Conservation (phyloP, 2,329 filamentous ascomycete species). For the Hymenoscyphus linearis region DNA sequence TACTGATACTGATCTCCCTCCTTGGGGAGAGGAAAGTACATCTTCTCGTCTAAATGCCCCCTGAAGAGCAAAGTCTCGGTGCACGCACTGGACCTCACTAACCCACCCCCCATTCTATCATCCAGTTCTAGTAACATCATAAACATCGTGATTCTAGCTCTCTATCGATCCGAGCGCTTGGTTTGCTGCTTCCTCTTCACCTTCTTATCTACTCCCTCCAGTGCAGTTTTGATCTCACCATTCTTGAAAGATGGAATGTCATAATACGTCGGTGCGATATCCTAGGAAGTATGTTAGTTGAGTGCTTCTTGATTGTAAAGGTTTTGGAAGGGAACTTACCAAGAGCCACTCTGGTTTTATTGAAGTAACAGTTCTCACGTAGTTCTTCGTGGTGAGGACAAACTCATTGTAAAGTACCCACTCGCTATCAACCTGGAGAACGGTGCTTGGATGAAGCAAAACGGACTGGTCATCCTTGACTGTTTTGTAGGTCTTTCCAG, state of each 20-base stretch:
- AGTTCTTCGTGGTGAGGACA: conserved; percentile 96
- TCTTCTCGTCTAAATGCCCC: neutral
- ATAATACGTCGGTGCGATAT: conserved; percentile 92
- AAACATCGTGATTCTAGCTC: neutral
- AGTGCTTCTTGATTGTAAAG: neutral
- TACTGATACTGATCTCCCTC: neutral
- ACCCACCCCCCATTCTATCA: neutral
- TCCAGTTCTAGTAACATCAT: neutral
- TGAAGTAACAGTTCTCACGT: conserved; percentile 87
- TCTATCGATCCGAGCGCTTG: conserved; percentile 23
- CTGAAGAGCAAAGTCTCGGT: neutral
- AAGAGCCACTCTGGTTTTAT: conserved; percentile 93
- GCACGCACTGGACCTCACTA: neutral
- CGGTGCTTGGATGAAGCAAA: conserved; percentile 87
- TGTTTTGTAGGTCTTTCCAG: conserved; percentile 86
- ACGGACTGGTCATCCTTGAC: conserved; percentile 96
- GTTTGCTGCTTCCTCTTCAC: conserved; percentile 46
- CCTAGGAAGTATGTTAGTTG: conserved; percentile 49
- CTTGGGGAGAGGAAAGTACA: neutral
- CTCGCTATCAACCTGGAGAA: conserved; percentile 80
- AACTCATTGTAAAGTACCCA: conserved; percentile 99
- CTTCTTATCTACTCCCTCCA: conserved; percentile 54
- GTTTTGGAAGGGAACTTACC: conserved; percentile 46
- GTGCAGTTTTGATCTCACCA: conserved; percentile 73
- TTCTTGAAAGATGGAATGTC: conserved; percentile 78